Conservation (phyloP, 257 asterid species). For the Lithospermum erythrorhizon region DNA sequence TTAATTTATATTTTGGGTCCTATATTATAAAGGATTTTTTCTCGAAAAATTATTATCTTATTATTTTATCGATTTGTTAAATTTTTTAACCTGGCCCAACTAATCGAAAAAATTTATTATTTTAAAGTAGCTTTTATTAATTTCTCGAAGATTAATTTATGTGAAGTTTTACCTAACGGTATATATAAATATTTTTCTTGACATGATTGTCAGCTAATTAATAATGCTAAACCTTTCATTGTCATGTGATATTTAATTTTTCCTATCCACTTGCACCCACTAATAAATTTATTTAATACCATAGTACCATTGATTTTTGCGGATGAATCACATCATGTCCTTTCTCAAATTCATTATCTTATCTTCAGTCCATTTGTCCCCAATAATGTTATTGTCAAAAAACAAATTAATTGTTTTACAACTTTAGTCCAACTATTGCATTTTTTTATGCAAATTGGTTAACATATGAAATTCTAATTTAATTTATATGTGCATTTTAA, state of each 20-base stretch:
- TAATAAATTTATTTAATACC: constrained; percentile 13
- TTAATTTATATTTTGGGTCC: too few relatives aligned
- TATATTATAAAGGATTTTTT: too few relatives aligned
- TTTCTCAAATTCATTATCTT: constrained; percentile 1
- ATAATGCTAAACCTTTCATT: constrained; percentile 18
- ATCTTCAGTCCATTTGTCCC: background rate
- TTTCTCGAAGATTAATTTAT: too few relatives aligned
- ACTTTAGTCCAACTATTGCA: background rate
- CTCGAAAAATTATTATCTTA: too few relatives aligned
- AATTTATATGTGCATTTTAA: too few relatives aligned
- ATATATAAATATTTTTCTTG: constrained; percentile 20
- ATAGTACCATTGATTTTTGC: constrained; percentile 29
- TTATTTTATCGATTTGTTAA: too few relatives aligned
- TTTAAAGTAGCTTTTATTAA: too few relatives aligned
- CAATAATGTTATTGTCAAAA: constrained; percentile 3
- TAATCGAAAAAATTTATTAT: too few relatives aligned
- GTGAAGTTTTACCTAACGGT: too few relatives aligned
- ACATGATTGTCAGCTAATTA: constrained; percentile 39
- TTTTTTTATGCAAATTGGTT: too few relatives aligned
- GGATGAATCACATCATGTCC: constrained; percentile 16
- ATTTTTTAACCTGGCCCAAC: too few relatives aligned
- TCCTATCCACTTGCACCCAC: constrained; percentile 23
- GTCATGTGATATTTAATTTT: constrained; percentile 21
- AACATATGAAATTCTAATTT: too few relatives aligned
- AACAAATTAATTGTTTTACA: constrained; percentile 3